A percentile compares a stretch with the other conserved stretches of the same genome.
Conservation (phyloP, 345 rosid species). For the Fremontodendron californicum region DNA sequence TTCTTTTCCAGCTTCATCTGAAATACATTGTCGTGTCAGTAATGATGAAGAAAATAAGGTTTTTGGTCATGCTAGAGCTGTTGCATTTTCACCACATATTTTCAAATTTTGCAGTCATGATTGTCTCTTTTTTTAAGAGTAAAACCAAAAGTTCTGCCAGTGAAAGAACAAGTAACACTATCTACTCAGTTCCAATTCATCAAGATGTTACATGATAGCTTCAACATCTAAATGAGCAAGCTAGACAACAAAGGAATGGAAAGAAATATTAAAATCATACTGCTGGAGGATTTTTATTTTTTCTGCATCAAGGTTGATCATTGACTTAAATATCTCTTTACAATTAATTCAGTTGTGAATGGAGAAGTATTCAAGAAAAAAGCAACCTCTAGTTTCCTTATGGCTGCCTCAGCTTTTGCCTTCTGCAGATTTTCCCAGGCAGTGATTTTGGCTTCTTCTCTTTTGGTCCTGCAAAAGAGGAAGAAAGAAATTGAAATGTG, state of each 20-base stretch:
- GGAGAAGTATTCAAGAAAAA: constrained; percentile 19
- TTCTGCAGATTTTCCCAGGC: constrained; percentile 99
- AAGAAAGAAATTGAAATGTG: background rate
- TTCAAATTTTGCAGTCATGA: background rate
- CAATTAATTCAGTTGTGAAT: background rate
- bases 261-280: constrained; percentile 4
- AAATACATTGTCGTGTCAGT: constrained; percentile 20
- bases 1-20: constrained; percentile 98
- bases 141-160: background rate
- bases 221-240: background rate
- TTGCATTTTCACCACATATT: background rate
- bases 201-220: background rate
- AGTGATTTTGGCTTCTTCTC: constrained; percentile 83
- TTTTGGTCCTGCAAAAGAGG: constrained; percentile 47
- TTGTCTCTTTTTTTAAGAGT: background rate
- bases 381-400: constrained; percentile 87
- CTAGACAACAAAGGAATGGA: background rate
- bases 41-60: background rate
- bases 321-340: background rate
- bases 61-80: background rate
- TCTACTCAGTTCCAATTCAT: background rate
- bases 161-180: background rate
- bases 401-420: constrained; percentile 96
- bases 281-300: background rate
- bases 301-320: constrained; percentile 1